Base-by-base conservation (phyloP, 352 stramenopile species). In the Pythium rhizo-oryzae region DNA sequence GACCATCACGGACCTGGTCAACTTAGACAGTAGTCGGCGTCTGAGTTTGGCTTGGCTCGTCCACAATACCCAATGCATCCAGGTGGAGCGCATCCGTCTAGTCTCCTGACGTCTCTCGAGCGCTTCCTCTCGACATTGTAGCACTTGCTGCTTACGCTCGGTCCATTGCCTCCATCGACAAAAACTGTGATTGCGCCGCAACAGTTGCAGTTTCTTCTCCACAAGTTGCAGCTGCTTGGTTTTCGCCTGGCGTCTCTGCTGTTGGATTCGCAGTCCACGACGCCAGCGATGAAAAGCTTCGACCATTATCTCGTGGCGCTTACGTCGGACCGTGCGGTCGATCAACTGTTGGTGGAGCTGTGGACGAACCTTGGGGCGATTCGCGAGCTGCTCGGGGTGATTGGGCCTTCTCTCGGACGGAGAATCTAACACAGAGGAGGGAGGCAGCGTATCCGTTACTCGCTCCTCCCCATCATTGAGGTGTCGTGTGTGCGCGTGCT, bases 311-410 rank as follows among this genome's bases (percentile, higher is more conserved):
- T 89, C 74, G 21, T 77, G 83, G 6, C 70, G 69, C 46, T 82
- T 80, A 7, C 70, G 62, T 12, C 52, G 74, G 23, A 91, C 74
- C 18, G 59, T 84, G 37, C 87, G 75, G 46, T 84, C 73, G 54
- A 92, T 90, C 11, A 89, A 71, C 58, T 91, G 80, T 28, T 88
- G 73, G 13, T 93, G 85, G 9, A 90, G 53, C 13, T 67, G 66
- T n/a, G 59, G 39, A 4, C 66, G 59, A n/a, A 51, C 13, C 39
- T 44, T 52, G 49, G 23, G 25, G 28, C 19, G 37, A 28, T 12
- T 16, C 15, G 37, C 13, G 9, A 6, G 1, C 19, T 21, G 21
- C 4, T 25, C 8, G 21, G 33, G 18, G 2, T 28, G 18, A 13
- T 49, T 30, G 4, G 19, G 0, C 18, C 30, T 21, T 21, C 13